Base-by-base conservation (phyloP, 2,329 filamentous ascomycete genomes). In the Aspergillus fructus region DNA sequence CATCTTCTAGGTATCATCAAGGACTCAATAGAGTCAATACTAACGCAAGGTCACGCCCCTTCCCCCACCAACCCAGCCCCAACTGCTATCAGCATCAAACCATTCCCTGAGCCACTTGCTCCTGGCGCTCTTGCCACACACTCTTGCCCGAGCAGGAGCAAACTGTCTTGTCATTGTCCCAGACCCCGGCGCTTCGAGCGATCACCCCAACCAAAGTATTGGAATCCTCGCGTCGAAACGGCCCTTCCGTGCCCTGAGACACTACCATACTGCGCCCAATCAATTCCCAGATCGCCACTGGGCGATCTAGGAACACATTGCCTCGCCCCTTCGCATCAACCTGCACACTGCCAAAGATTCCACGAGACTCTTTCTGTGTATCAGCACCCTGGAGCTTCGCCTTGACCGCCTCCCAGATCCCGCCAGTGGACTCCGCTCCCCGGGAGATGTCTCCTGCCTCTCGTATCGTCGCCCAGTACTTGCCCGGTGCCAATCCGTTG, bases 111-210 rank as follows among this genome's bases (percentile, higher is more conserved):
- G 84, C 82, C 42, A 93, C 86, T 78, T 96, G 91, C 69, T 97
- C 93, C 76, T 88, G 88, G 66, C 94, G 86, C 81, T 99, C 94
- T 76, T 99, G 90, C 94, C 94, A 99, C 11, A 99, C 85, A 56
- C 93, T 97, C 85, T 97, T 97, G 4, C 94, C 94, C 39, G 92
- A 96, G 76, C 94, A 99, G 48, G 92, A 96, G 74, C 94, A 99
- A 5, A 99, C 93, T 46, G 90, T 96, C 83, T 97, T 99, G 73
- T 97, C 91, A 68, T 99, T 96, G 74, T 97, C 93, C 94, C 94
- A 99, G 60, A 96, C 89, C n/a, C 94, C 94, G 15, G 94, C 93
- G 74, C 93, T 97, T 71, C 94, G 83, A 49, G 94, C 94, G 76
- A 99, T 91, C 51, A 99, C 93, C 8, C 94, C 94, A 2, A 96